Percentiles rank a stretch among this genome's conserved stretches.
phyloP scores from a whole-genome alignment of 306 rosid genomes.

The Inga oerstediana region DNA sequence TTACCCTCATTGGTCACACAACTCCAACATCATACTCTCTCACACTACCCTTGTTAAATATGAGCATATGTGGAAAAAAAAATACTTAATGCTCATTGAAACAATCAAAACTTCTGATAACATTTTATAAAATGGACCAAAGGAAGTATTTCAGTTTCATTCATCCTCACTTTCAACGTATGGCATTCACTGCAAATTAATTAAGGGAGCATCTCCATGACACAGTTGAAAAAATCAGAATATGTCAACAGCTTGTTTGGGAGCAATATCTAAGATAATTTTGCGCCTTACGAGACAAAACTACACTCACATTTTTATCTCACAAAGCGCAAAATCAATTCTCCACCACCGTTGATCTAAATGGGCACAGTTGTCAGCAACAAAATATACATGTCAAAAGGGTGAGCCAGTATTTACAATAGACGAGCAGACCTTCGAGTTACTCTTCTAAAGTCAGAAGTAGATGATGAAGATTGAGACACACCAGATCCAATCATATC shows the following conservation, averaged over 20 bases:
- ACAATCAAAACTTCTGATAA: too few relatives aligned
- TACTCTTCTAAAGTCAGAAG: constrained; percentile 33
- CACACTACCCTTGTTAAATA: too few relatives aligned
- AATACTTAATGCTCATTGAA: too few relatives aligned
- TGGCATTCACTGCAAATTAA: constrained; percentile 7
- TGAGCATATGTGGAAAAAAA: too few relatives aligned
- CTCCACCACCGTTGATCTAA: too few relatives aligned
- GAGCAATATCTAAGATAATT: too few relatives aligned
- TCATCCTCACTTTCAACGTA: background rate
- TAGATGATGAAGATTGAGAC: constrained; percentile 35
- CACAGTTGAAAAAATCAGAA: background rate
- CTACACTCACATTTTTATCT: background rate
- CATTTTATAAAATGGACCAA: too few relatives aligned
- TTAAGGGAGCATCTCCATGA: background rate
- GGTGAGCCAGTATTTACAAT: constrained; percentile 15
- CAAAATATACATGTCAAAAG: constrained; percentile 25
- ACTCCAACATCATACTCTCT: too few relatives aligned
- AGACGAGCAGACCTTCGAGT: constrained; percentile 43
- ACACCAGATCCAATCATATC: constrained; percentile 8
- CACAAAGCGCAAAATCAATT: background rate
- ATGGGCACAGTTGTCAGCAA: constrained; percentile 11
- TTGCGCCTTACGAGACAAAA: too few relatives aligned
- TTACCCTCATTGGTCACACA: too few relatives aligned
- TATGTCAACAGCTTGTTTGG: background rate
- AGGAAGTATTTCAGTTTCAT: too few relatives aligned